These are phyloP conservation scores for Sclerotinia trifoliorum DNA, from an alignment of 2,329 filamentous ascomycete species.

Conservation along the genomic window DNA sequence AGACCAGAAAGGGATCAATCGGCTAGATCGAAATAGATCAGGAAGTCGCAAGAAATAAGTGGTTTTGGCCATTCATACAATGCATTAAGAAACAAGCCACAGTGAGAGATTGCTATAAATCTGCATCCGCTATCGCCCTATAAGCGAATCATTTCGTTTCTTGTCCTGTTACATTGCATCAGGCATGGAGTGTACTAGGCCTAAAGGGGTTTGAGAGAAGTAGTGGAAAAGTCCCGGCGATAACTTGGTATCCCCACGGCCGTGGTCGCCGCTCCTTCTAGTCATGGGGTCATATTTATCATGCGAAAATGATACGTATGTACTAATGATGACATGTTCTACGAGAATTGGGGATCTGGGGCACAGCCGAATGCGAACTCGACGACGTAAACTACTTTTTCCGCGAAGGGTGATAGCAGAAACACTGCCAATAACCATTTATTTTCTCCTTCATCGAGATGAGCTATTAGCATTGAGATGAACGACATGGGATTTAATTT, in stretches of 20 bases:
- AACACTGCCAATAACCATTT: background rate
- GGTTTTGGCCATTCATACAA: background rate
- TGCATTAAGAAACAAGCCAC: background rate
- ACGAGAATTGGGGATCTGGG: background rate
- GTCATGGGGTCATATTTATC: conserved; percentile 1
- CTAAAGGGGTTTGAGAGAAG: background rate
- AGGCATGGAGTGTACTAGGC: background rate
- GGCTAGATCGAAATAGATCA: background rate
- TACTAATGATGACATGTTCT: background rate
- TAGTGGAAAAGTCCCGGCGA: background rate
- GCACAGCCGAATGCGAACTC: background rate
- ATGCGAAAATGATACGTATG: background rate
- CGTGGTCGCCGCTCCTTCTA: background rate
- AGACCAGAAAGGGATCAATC: background rate
- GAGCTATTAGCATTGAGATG: background rate
- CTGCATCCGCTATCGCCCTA: background rate
- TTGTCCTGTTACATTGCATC: background rate
- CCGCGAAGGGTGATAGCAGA: background rate
- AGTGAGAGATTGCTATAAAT: background rate
- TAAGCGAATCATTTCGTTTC: background rate
- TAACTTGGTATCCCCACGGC: background rate
- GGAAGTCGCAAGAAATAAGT: background rate
- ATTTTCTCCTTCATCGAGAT: background rate
- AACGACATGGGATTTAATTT: background rate
- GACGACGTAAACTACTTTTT: background rate